Evolutionary conservation across 192 early-diverging fungal genomes (phyloP), one percentile per base, ranked within the genome.

Genomic region (Phycomyces nitens): DNA sequence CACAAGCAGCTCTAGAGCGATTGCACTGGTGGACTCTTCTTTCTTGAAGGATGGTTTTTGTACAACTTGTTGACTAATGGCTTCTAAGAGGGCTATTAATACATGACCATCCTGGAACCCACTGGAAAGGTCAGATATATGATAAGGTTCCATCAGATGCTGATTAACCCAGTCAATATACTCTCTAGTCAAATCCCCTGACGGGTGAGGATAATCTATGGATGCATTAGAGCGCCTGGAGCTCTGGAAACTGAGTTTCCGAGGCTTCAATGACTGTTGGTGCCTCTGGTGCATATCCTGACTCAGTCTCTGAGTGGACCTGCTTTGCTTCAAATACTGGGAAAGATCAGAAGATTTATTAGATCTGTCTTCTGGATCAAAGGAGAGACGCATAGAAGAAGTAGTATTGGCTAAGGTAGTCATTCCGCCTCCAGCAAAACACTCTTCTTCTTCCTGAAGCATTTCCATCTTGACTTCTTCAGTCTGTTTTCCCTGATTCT

Each of bases 91-190:
- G 14, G 66, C 66, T 12, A 83, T 75, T 5, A 83, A 66, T 8
- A 75, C 70, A 41, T 80, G 76, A 5, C 81, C 81, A 12, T 75
- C 76, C 7, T 76, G 66, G 26, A 83, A 71, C 0, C 75, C 79
- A 20, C 69, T 70, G 16, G 69, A 61, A 47, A 83, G 65, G 56
- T 83, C 78, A 9, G 66, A 60, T 5, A 80, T 74, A 2, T 79
- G 60, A 6, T 67, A n/a, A n/a, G n/a, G n/a, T 68, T 1, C 54
- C 66, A 5, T 68, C 50, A 39, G 65, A 42, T 80, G 59, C 14
- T 64, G 62, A 57, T 83, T 83, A 42, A 83, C 73, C 81, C 81
- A 83, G 5, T 57, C 51, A 27, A 83, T 53, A 47, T 83, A 83
- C 21, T 83, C n/a, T n/a, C n/a, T n/a, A n/a, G n/a, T n/a, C n/a